A percentile compares a stretch with the other conserved stretches of the same genome.
phyloP scores from a whole-genome alignment of 768 basidiomycete species.

The Mycena capillaripes region DNA sequence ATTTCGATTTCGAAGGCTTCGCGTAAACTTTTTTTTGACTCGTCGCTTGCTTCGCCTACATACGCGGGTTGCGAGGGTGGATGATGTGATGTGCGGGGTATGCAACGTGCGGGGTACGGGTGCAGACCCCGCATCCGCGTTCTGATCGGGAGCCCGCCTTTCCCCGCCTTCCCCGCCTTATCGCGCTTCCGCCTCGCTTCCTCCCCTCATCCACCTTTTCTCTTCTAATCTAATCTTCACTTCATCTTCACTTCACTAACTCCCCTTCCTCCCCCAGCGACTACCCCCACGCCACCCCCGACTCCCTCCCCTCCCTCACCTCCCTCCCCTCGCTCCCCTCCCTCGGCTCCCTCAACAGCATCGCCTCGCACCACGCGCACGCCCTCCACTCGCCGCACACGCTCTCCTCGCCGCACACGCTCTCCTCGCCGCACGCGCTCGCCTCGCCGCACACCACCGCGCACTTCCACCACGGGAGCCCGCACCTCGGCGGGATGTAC shows the following conservation, averaged over 20 bases:
- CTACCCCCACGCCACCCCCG: conserved; percentile 33
- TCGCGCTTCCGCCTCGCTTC: background rate
- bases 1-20: too few species aligned
- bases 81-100: too few species aligned
- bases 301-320: conserved; percentile 34
- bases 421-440: conserved; percentile 23
- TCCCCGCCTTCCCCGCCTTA: background rate
- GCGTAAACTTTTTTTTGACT: too few species aligned
- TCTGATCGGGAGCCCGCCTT: too few species aligned
- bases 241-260: too few species aligned
- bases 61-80: too few species aligned
- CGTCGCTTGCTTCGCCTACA: too few species aligned
- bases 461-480: background rate
- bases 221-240: too few species aligned
- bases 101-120: too few species aligned
- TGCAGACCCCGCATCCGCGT: too few species aligned
- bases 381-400: conserved; percentile 42
- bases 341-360: conserved; percentile 47
- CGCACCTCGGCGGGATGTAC: background rate
- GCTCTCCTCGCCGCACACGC: conserved; percentile 44
- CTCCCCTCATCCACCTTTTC: background rate
- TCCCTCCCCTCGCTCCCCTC: conserved; percentile 39
- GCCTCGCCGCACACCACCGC: background rate
- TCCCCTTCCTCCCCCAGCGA: background rate
- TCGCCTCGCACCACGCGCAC: conserved; percentile 50